Percentiles rank a stretch among this genome's conserved stretches.
phyloP scores from a whole-genome alignment of 352 stramenopile genomes.

The Pythium dissotocum region DNA sequence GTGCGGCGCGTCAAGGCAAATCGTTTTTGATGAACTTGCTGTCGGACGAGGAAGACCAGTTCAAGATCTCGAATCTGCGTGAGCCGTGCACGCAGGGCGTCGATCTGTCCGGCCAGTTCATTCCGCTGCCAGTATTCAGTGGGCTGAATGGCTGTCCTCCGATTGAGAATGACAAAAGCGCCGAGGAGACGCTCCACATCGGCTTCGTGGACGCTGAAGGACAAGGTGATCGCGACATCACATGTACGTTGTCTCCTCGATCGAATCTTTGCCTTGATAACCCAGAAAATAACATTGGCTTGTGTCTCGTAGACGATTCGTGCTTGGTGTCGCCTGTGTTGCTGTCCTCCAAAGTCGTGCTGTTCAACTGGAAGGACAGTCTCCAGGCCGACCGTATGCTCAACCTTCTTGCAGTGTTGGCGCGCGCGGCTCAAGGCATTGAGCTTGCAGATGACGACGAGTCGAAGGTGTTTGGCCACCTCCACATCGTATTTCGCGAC shows the following conservation, averaged over 20 bases:
- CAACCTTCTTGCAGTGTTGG: slow-evolving; percentile 79
- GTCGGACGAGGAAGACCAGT: slow-evolving; percentile 83
- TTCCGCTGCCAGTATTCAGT: slow-evolving; percentile 71
- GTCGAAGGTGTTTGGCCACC: slow-evolving; percentile 84
- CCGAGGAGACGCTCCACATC: slow-evolving; percentile 56
- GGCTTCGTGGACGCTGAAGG: slow-evolving; percentile 87
- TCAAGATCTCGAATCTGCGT: slow-evolving; percentile 86
- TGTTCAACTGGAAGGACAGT: slow-evolving; percentile 92
- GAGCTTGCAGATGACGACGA: slow-evolving; percentile 75
- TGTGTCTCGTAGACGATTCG: slow-evolving; percentile 57
- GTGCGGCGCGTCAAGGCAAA: slow-evolving; percentile 80
- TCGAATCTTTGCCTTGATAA: background rate
- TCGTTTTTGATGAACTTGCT: slow-evolving; percentile 89
- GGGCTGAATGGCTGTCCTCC: slow-evolving; percentile 61
- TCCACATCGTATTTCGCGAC: slow-evolving; percentile 86
- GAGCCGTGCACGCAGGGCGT: slow-evolving; percentile 87
- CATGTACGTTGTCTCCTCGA: slow-evolving; percentile 43
- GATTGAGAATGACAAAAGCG: slow-evolving; percentile 20
- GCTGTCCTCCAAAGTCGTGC: slow-evolving; percentile 80
- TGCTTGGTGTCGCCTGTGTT: slow-evolving; percentile 81
- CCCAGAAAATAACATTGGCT: background rate
- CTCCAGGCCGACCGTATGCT: slow-evolving; percentile 84
- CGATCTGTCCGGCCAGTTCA: slow-evolving; percentile 77
- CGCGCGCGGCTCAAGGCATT: slow-evolving; percentile 78
- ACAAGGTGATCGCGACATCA: slow-evolving; percentile 85